Evolutionary conservation across 2,329 filamentous ascomycete genomes (phyloP), one percentile per base, ranked within the genome.

Genomic region (Verticillium albo-atrum): DNA sequence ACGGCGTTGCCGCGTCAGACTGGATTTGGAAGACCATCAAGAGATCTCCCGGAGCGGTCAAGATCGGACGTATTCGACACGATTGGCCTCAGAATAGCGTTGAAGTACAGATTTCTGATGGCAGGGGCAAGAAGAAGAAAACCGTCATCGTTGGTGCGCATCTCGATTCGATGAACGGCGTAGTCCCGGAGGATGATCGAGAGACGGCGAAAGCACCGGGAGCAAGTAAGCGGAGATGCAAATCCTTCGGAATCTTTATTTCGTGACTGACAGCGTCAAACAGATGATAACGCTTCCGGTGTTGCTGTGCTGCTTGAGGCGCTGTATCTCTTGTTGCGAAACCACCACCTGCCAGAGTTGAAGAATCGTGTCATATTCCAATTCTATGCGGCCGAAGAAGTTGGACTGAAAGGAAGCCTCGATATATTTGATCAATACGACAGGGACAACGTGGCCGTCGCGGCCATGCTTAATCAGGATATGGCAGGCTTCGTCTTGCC

Each of bases 341-440:
- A 85, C 14, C 80, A 84, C 47, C 81, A 92, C 59, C 75, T 20
- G 5, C 15, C 37, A 17, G 20, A 84, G 88, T 54, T 80, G 83
- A 62, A 86, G 62, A 92, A 94, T 71, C 92, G 89, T 0, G 75
- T 95, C 61, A 91, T 94, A 74, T 94, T 94, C 72, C 90, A 94
- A 71, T 95, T 90, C 89, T 94, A 92, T 73, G 88, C 87, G 1
- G 91, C 89, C 1, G 91, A 94, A 69, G 80, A 82, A 64, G 77
- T 72, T 12, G 79, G 80, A 14, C 71, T 81, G 6, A 73, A 80
- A 3, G 79, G 80, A 25, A 80, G 77, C 14, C 69, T 71, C 35
- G 76, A 72, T 27, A 66, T 81, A 47, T 79, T 78, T 60, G 66
- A 73, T 54, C 68, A 67, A 51, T 81, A 81, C 70, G 74, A 72